A percentile compares a stretch with the other conserved stretches of the same genome.
These are phyloP conservation scores for Aspergillaceae sp. DNA, from an alignment of 2,329 filamentous ascomycete genomes.

Conservation along the genomic window DNA sequence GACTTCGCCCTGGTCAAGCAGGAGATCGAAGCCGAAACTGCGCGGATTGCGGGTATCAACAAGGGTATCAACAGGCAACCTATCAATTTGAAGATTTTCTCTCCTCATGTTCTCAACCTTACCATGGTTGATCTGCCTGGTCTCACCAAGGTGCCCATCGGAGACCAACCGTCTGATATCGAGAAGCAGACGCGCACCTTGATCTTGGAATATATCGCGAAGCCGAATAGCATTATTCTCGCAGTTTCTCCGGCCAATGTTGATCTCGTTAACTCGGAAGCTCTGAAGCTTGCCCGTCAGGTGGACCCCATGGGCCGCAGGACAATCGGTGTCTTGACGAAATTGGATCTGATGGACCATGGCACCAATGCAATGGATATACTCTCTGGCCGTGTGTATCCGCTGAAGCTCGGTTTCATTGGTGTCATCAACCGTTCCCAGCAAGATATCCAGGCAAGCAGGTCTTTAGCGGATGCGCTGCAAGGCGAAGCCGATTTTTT, in stretches of 20 bases:
- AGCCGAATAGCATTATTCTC: conserved; percentile 95
- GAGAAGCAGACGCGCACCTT: conserved; percentile 96
- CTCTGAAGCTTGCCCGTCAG: conserved; percentile 90
- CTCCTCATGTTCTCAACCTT: conserved; percentile 89
- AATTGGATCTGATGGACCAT: conserved; percentile 97
- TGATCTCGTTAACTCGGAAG: conserved; percentile 96
- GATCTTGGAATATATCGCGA: conserved; percentile 96
- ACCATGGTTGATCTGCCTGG: conserved; percentile 94
- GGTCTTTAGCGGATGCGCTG: conserved; percentile 86
- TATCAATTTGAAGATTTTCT: conserved; percentile 98
- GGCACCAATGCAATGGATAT: conserved; percentile 97
- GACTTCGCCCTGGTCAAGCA: conserved; percentile 90
- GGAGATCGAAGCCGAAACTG: conserved; percentile 95
- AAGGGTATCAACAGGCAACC: conserved; percentile 97
- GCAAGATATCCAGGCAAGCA: conserved; percentile 93
- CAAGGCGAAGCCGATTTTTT: conserved; percentile 91
- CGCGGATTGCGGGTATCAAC: conserved; percentile 89
- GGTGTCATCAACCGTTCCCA: conserved; percentile 97
- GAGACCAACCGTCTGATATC: conserved; percentile 93
- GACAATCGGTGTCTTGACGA: conserved; percentile 94
- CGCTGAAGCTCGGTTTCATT: conserved; percentile 93
- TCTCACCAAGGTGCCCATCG: conserved; percentile 95
- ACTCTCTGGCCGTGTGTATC: conserved; percentile 92
- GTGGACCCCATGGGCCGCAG: conserved; percentile 89
- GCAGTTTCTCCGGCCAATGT: conserved; percentile 97